Evolutionary conservation across 441 rosid genomes (phyloP), one percentile per base, ranked within the genome.

Genomic region (Hypseocharis bilobata): DNA sequence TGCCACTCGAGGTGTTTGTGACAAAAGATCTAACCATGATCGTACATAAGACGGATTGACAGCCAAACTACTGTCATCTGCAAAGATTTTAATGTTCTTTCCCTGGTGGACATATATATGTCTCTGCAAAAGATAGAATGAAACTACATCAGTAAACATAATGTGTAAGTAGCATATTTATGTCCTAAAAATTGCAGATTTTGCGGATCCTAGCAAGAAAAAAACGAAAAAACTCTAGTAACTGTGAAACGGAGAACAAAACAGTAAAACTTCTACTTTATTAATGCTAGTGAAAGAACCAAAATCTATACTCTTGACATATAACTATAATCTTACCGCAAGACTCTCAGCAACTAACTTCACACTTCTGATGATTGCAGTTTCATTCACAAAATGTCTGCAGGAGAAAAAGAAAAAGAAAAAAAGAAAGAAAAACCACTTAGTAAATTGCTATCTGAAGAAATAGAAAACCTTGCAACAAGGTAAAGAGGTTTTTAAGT

Each of bases 331-430:
- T 51, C 82, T 83, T 86, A 93, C 99, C 75, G 86, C 96, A 78
- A 93, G 81, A 78, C 96, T 87, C 81, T 93, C 97, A 60, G 97
- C 93, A 68, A 93, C 91, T 67, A 91, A 79, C 74, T 88, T 91
- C 75, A 88, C 83, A 64, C 90, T 85, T 76, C 77, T 88, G 71
- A 79, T 73, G 62, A 93, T 69, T 62, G 93, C 82, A 63, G 79
- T 71, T 76, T 90, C 95, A 72, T 76, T 81, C 54, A 88, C 84
- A 70, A 80, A 81, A 67, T 79, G 78, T 77, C 99, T 91, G 83
- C 75, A 62, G 27, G 3, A 0, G 40, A 49, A 52, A 59, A 59
- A 59, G 28, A 27, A 28, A 28, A 29, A 59, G 40, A 29, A 78
- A 45, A 65, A 68, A 57, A 54, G 11, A 32, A 58, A 54, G 8